phyloP scores from a whole-genome alignment of 495 filamentous ascomycete species.

The Talaromyces adpressus region DNA sequence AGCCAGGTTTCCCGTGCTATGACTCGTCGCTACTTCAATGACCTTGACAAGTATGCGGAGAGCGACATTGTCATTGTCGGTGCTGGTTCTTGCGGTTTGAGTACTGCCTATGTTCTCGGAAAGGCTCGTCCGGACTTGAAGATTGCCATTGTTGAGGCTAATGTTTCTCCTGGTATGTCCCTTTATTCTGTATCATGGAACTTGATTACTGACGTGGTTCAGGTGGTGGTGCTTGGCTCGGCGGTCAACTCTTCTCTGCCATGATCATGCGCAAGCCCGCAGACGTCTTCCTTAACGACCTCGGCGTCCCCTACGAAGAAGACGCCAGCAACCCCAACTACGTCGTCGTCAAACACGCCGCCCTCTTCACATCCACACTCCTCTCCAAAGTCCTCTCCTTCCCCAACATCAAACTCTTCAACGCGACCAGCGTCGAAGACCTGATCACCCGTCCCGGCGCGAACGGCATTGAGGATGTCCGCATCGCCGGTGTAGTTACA shows the following conservation, averaged over 20 bases:
- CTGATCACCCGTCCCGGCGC: constrained; percentile 64
- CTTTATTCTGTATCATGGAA: not conserved
- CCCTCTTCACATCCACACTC: constrained; percentile 82
- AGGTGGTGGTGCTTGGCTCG: constrained; percentile 84
- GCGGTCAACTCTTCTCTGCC: constrained; percentile 84
- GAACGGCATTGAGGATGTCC: constrained; percentile 40
- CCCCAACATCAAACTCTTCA: constrained; percentile 93
- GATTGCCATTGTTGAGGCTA: constrained; percentile 85
- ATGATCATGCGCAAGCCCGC: constrained; percentile 94
- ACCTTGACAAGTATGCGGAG: constrained; percentile 84
- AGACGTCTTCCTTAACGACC: constrained; percentile 69
- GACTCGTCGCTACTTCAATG: constrained; percentile 84
- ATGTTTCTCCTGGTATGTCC: constrained; percentile 60
- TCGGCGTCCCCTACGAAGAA: constrained; percentile 81
- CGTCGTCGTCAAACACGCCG: constrained; percentile 89
- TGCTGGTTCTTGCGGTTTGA: constrained; percentile 80
- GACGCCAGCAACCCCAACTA: constrained; percentile 76
- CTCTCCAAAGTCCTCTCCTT: constrained; percentile 71
- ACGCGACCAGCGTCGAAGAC: constrained; percentile 85
- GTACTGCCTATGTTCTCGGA: constrained; percentile 74
- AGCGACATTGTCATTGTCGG: constrained; percentile 88
- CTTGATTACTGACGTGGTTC: not conserved
- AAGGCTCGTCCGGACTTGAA: constrained; percentile 82
- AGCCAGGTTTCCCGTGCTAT: constrained; percentile 86
- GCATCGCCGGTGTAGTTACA: constrained; percentile 81